A percentile compares a stretch with the other conserved stretches of the same genome.
Evolutionary conservation across 148 eudicot species (phyloP).

Genomic region (Camellia japonica): DNA sequence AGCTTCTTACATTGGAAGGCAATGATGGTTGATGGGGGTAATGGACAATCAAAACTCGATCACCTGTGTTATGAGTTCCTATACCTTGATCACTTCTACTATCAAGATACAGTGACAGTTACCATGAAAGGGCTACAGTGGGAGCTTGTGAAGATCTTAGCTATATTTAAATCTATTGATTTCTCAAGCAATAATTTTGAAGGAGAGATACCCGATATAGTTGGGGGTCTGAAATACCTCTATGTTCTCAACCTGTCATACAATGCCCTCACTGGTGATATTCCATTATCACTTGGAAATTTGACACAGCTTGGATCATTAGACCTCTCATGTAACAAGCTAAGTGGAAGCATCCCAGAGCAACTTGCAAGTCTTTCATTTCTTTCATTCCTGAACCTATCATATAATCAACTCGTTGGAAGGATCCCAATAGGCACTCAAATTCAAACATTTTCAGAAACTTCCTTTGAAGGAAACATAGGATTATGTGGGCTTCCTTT

Average conservation of each 20-base stretch:
- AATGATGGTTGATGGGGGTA: slow-evolving; percentile 11
- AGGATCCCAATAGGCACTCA: slow-evolving; percentile 29
- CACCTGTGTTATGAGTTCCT: slow-evolving; percentile 16
- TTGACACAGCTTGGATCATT: slow-evolving; percentile 13
- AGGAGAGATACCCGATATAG: slow-evolving; percentile 28
- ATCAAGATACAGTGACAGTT: slow-evolving; percentile 32
- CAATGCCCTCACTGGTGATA: slow-evolving; percentile 33
- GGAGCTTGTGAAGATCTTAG: slow-evolving; percentile 41
- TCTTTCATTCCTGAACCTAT: slow-evolving; percentile 33
- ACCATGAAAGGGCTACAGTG: slow-evolving; percentile 32
- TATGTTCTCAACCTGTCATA: slow-evolving; percentile 37
- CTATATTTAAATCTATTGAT: slow-evolving; percentile 41
- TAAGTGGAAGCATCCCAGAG: slow-evolving; percentile 28
- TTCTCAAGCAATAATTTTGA: slow-evolving; percentile 34
- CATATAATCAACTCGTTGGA: slow-evolving; percentile 36
- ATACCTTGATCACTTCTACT: slow-evolving; percentile 4
- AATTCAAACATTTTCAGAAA: slow-evolving; percentile 22
- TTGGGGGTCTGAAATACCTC: slow-evolving; percentile 25
- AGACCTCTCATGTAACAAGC: slow-evolving; percentile 16
- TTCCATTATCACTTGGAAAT: slow-evolving; percentile 37
- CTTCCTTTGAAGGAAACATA: slow-evolving; percentile 22
- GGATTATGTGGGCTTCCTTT: slow-evolving; percentile 34
- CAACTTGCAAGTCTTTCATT: slow-evolving; percentile 27
- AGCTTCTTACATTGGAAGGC: slow-evolving; percentile 21
- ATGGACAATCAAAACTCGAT: neutral